Evolutionary conservation across 768 basidiomycete genomes (phyloP).

Genomic region (Gloeopeniophorella convolvens): DNA sequence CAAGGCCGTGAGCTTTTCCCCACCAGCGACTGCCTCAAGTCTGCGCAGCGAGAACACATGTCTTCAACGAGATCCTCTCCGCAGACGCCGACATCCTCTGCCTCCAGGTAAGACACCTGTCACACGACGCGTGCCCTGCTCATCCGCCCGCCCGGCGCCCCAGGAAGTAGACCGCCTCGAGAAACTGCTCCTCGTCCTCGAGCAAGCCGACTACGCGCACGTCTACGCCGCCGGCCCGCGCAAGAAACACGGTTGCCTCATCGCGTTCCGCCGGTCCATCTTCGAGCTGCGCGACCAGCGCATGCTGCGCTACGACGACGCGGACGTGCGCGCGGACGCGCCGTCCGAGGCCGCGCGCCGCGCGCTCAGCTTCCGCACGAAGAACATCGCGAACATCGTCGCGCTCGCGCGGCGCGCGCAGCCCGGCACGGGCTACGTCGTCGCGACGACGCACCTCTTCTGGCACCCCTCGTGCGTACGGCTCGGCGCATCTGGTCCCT

Average conservation of each 20-base stretch:
- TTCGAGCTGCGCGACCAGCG: constrained; percentile 43
- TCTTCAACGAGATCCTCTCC: constrained; percentile 65
- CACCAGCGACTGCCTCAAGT: constrained; percentile 79
- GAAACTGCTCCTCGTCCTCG: constrained; percentile 60
- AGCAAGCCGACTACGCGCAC: constrained; percentile 55
- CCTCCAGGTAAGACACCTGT: constrained; percentile 55
- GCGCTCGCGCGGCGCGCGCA: constrained; percentile 46
- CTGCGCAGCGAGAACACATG: constrained; percentile 66
- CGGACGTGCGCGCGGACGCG: constrained; percentile 40
- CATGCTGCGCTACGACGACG: constrained; percentile 64
- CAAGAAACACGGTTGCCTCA: constrained; percentile 84
- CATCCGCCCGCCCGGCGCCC: not conserved
- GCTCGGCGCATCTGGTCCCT: not conserved
- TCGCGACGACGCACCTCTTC: constrained; percentile 90
- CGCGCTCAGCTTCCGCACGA: constrained; percentile 63
- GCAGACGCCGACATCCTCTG: constrained; percentile 79
- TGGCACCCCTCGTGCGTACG: constrained; percentile 80
- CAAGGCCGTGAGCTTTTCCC: constrained; percentile 79
- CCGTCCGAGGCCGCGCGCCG: constrained; percentile 31
- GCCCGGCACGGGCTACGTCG: constrained; percentile 49
- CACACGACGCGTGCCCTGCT: not conserved
- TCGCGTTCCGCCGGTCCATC: constrained; percentile 55
- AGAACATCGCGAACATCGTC: constrained; percentile 74
- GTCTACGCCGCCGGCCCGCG: constrained; percentile 61
- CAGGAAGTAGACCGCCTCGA: constrained; percentile 87